Conservation (phyloP, 2,329 filamentous ascomycete genomes). For the Neofusicoccum laricinum region DNA sequence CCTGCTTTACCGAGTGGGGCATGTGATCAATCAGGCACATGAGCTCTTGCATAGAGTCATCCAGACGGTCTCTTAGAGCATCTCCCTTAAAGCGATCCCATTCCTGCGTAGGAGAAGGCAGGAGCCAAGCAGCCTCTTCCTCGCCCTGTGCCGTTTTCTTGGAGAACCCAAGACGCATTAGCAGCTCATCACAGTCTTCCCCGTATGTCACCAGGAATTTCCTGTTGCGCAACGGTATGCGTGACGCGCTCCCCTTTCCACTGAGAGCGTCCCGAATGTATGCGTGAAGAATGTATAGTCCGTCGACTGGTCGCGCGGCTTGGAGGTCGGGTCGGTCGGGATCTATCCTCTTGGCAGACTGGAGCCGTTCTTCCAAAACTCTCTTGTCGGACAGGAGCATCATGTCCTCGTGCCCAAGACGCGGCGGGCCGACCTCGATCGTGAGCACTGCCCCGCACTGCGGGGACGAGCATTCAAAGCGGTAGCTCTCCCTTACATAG, state of each 20-base stretch:
- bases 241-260: conserved; percentile 37
- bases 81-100: conserved; percentile 23
- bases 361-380: conserved; percentile 52
- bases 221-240: conserved; percentile 60
- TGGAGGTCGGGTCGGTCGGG: conserved; percentile 54
- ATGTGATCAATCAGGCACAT: conserved; percentile 48
- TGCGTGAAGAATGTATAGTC: conserved; percentile 54
- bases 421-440: conserved; percentile 52
- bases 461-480: conserved; percentile 59
- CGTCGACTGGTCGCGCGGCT: conserved; percentile 52
- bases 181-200: conserved; percentile 56
- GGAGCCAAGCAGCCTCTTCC: conserved; percentile 30
- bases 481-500: conserved; percentile 28
- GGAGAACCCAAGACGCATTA: conserved; percentile 58
- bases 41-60: conserved; percentile 61
- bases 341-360: conserved; percentile 49
- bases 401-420: conserved; percentile 49
- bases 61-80: conserved; percentile 40
- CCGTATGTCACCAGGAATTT: conserved; percentile 64
- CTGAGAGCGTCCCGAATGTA: conserved; percentile 61
- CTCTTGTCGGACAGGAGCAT: conserved; percentile 54
- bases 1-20: conserved; percentile 28
- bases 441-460: conserved; percentile 54
- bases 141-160: conserved; percentile 30
- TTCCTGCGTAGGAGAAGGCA: conserved; percentile 28